Evolutionary conservation across 108 stramenopile genomes (phyloP).

Genomic region (Discostella stelligeroides): DNA sequence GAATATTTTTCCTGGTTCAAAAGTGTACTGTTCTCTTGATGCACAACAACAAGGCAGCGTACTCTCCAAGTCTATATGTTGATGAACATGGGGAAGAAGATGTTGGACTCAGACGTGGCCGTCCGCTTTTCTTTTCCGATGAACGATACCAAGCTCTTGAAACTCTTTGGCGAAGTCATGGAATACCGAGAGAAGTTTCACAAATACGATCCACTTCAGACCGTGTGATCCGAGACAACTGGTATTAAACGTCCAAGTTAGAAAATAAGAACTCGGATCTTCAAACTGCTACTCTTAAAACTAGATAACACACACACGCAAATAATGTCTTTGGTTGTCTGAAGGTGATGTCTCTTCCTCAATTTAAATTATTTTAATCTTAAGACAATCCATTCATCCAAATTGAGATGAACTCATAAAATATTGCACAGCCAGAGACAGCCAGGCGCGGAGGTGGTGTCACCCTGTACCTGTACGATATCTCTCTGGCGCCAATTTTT

Average conservation of each 20-base stretch:
- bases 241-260: constrained; percentile 68
- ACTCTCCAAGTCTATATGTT: constrained; percentile 89
- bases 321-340: no score
- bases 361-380: no score
- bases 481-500: no score
- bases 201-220: constrained; percentile 90
- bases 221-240: constrained; percentile 90
- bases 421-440: no score
- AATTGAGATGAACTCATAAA: no score
- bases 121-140: constrained; percentile 87
- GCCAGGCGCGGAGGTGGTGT: no score
- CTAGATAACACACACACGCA: no score
- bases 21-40: constrained; percentile 93
- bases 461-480: no score
- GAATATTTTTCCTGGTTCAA: constrained; percentile 90
- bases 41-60: constrained; percentile 92
- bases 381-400: no score
- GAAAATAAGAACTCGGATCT: no score
- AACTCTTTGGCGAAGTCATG: constrained; percentile 79
- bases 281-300: no score
- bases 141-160: constrained; percentile 80
- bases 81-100: constrained; percentile 96
- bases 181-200: constrained; percentile 88
- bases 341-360: no score
- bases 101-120: constrained; percentile 79